Conservation (phyloP, 441 rosid genomes). For the Adansonia rubrostipa region DNA sequence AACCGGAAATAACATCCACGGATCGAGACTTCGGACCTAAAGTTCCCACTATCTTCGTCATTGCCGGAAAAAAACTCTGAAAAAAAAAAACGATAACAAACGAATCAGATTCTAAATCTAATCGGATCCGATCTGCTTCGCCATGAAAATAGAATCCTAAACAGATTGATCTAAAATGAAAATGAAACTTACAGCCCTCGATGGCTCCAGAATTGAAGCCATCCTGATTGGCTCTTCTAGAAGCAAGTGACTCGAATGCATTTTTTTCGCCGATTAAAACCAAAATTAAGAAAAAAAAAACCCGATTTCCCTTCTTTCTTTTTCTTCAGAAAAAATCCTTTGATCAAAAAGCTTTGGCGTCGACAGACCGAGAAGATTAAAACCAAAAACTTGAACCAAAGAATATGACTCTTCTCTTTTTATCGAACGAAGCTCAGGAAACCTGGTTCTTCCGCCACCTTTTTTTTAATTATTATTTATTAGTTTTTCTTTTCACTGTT, state of each 20-base stretch:
- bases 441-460: neutral
- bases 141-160: neutral
- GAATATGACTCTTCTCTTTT: slow-evolving; percentile 2
- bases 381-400: neutral
- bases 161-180: neutral
- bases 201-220: slow-evolving; percentile 94
- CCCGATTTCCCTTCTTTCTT: neutral
- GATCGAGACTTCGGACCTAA: slow-evolving; percentile 94
- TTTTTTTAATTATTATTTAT: neutral
- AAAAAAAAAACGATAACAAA: slow-evolving; percentile 5
- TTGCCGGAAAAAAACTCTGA: slow-evolving; percentile 90
- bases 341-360: neutral
- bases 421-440: neutral
- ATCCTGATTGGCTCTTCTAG: slow-evolving; percentile 97
- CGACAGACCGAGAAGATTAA: too few relatives aligned
- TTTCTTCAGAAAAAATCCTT: slow-evolving; percentile 1
- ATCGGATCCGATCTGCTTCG: slow-evolving; percentile 2
- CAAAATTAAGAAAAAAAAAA: neutral
- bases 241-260: slow-evolving; percentile 89
- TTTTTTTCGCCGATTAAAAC: slow-evolving; percentile 26
- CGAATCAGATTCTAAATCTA: slow-evolving; percentile 7
- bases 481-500: neutral
- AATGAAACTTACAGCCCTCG: slow-evolving; percentile 66
- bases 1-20: slow-evolving; percentile 71
- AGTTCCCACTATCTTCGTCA: slow-evolving; percentile 98